Base-by-base conservation (phyloP, 1,284 basidiomycete species). In the Coriolopsis trogii region DNA sequence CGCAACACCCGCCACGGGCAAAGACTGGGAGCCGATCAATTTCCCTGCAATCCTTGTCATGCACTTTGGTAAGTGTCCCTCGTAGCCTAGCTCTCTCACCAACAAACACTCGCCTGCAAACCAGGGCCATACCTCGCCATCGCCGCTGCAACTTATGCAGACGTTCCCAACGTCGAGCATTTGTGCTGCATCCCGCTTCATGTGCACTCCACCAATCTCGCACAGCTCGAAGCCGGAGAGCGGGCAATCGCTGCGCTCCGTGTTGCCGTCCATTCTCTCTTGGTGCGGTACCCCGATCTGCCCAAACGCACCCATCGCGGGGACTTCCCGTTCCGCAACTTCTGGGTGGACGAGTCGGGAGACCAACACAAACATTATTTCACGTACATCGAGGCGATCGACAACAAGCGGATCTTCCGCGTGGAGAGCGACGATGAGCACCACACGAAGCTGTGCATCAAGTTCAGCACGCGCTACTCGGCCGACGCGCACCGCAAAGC, bases 391-490 rank as follows among this genome's bases (percentile, higher is more conserved):
- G 33, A 20, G 20, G 43, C 40, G 41, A 26, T 53, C 24, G 50
- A 53, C 13, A 44, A 44, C 37, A 43, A 38, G 41, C 28, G 53
- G 31, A 41, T 53, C 41, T 56, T 53, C 33, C 30, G 41, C 24
- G 49, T 34, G 25, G 10, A 24, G 8, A n/a, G n/a, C n/a, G n/a
- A n/a, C n/a, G 41, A 39, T 23, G 34, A 3, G 16, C 36, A 42
- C 23, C 21, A 37, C 18, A 53, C 21, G 36, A 46, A 34, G 20
- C 34, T 55, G 28, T 47, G 29, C 45, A 37, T 56, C 36, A 59
- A 56, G 37, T 59, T 53, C 42, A 42, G 33, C 38, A 45, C 5
- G 26, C 44, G 44, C 26, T 59, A 56, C 36, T 55, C 49, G 24
- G 46, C 28, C 23, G 53, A 41, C 15, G 57, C 57, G 9, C 57